phyloP scores from a whole-genome alignment of 2,329 filamentous ascomycete species.

The Colletotrichum navitas region DNA sequence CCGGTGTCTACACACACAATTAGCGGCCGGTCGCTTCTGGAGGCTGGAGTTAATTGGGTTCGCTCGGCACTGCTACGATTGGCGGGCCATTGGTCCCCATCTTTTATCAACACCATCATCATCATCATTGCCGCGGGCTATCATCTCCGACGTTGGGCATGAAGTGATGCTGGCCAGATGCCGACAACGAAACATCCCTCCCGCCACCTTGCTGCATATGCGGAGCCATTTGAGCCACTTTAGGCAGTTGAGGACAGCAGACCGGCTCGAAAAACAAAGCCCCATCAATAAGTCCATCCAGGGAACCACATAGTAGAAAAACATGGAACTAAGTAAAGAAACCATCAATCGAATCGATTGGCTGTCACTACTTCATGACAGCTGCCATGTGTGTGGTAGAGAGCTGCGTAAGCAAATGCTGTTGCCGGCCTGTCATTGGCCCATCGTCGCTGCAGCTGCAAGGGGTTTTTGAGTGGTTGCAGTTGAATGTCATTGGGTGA shows the following conservation, averaged over 20 bases:
- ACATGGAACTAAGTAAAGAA: neutral
- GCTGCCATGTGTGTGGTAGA: neutral
- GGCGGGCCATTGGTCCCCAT: neutral
- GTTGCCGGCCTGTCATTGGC: constrained; percentile 12
- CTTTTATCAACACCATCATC: neutral
- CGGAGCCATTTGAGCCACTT: neutral
- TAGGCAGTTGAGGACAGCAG: neutral
- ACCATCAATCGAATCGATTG: neutral
- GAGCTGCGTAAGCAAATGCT: constrained; percentile 10
- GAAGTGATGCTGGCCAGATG: neutral
- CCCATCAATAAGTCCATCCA: neutral
- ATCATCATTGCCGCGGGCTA: neutral
- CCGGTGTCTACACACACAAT: neutral
- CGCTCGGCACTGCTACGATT: neutral
- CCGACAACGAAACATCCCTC: neutral
- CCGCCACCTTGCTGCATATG: neutral
- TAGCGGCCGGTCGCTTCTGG: too few species aligned
- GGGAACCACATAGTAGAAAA: neutral
- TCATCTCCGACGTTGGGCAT: neutral
- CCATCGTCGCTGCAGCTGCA: constrained; percentile 22
- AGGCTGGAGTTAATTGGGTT: neutral
- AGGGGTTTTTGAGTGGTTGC: constrained; percentile 42
- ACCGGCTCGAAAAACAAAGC: neutral
- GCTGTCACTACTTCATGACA: neutral
- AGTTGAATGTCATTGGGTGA: constrained; percentile 13